phyloP scores from a whole-genome alignment of 805 yeast genomes.

The Ogataea nakhonphanomensis region DNA sequence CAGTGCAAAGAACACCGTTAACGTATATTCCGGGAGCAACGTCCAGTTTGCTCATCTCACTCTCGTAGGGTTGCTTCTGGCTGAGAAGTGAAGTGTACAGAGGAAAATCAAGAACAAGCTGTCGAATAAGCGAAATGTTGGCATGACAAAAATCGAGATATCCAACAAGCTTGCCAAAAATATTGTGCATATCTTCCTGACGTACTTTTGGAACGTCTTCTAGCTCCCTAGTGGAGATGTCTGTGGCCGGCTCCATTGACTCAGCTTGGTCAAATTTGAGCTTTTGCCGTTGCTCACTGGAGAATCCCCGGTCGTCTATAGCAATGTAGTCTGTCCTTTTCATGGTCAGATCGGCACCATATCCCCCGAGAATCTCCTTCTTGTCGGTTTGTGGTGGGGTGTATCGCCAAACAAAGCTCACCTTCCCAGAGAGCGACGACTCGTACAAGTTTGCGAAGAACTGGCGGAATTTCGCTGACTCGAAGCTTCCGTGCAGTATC shows the following conservation, averaged over 20 bases:
- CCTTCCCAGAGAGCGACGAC: slow-evolving; percentile 59
- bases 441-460: slow-evolving; percentile 59
- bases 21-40: slow-evolving; percentile 50
- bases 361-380: slow-evolving; percentile 47
- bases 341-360: slow-evolving; percentile 61
- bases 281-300: slow-evolving; percentile 27
- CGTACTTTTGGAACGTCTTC: slow-evolving; percentile 33
- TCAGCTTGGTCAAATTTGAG: slow-evolving; percentile 21
- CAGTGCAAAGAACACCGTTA: slow-evolving; percentile 65
- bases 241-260: not conserved
- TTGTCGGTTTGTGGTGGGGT: slow-evolving; percentile 35
- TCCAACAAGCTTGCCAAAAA: slow-evolving; percentile 42
- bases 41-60: slow-evolving; percentile 1
- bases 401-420: slow-evolving; percentile 76
- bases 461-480: slow-evolving; percentile 44
- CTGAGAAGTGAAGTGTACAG: slow-evolving; percentile 41
- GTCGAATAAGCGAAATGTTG: slow-evolving; percentile 37
- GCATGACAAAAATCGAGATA: slow-evolving; percentile 33
- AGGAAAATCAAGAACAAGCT: slow-evolving; percentile 53
- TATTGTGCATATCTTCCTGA: slow-evolving; percentile 32
- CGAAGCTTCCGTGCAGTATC: slow-evolving; percentile 64
- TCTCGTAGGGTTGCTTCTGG: slow-evolving; percentile 9
- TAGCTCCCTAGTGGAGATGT: slow-evolving; percentile 21
- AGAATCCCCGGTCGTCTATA: slow-evolving; percentile 53
- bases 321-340: slow-evolving; percentile 67